Conservation (phyloP, 345 rosid species). For the Corymbia maculata region DNA sequence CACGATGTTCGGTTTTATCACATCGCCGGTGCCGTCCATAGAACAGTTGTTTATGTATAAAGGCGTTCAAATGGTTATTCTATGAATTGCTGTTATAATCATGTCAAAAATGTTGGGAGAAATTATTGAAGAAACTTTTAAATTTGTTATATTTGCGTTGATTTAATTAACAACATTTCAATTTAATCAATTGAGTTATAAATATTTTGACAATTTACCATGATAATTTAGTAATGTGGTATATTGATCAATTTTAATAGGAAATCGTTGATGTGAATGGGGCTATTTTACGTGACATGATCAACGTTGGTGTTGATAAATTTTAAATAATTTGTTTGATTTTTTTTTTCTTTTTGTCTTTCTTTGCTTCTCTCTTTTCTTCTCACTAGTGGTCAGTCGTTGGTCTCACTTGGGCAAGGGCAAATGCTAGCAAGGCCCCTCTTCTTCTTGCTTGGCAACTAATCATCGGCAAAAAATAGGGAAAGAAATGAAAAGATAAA, state of each 20-base stretch:
- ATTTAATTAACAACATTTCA: accelerated
- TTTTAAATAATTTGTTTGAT: no score
- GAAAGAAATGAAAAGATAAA: not conserved
- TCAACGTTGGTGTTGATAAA: accelerated
- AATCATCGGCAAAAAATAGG: no score
- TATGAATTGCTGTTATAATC: not conserved
- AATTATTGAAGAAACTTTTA: no score
- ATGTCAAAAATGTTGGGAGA: not conserved
- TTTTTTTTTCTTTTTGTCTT: not conserved
- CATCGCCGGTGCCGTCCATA: not conserved
- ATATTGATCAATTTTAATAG: accelerated
- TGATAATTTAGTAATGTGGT: accelerated
- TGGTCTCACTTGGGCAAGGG: no score
- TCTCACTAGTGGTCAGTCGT: not conserved
- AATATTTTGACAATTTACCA: accelerated
- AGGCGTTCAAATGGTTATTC: not conserved
- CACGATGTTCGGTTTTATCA: not conserved
- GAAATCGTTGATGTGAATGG: not conserved
- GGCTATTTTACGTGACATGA: not conserved
- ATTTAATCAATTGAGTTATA: accelerated
- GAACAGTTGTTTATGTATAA: not conserved
- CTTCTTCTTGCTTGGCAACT: not conserved
- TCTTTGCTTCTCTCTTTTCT: no score
- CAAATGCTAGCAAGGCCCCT: no score
- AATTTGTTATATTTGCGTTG: accelerated